Evolutionary conservation across 768 basidiomycete species (phyloP).

Genomic region (Pleurotus tuoliensis): DNA sequence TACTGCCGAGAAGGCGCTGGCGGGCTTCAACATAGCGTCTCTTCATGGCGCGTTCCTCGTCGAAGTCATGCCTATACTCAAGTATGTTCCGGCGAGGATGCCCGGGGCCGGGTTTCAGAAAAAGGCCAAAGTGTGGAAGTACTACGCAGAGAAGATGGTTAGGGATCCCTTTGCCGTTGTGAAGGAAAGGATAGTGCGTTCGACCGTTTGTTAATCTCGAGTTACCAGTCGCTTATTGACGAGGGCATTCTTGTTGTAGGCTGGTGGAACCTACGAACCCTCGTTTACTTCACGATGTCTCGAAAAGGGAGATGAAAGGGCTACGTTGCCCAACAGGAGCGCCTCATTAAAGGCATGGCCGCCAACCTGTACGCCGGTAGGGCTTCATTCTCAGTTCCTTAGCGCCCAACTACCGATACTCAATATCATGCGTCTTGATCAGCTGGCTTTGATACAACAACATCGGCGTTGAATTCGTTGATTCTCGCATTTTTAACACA

Average conservation of each 20-base stretch:
- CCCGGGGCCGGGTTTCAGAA: conserved; percentile 39
- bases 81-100: conserved; percentile 36
- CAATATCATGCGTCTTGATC: no score
- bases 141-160: conserved; percentile 23
- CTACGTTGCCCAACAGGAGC: conserved; percentile 5
- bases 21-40: conserved; percentile 27
- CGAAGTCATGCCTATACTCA: conserved; percentile 34
- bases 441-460: conserved; percentile 14
- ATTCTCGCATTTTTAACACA: conserved; percentile 20
- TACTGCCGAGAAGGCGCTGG: conserved; percentile 34
- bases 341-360: conserved; percentile 31
- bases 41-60: conserved; percentile 44
- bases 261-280: neutral
- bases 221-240: neutral
- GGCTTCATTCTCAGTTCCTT: neutral
- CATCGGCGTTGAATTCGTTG: conserved; percentile 16
- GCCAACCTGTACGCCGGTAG: conserved; percentile 32
- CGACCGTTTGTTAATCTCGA: neutral
- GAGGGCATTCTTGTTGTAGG: neutral
- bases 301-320: conserved; percentile 2
- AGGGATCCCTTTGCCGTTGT: conserved; percentile 28
- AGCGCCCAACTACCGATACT: no score
- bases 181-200: conserved; percentile 21
- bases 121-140: conserved; percentile 28
- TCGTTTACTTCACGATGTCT: conserved; percentile 3